Base-by-base conservation (phyloP, 1,139 yeast genomes). In the Wickerhamomyces sp. region DNA sequence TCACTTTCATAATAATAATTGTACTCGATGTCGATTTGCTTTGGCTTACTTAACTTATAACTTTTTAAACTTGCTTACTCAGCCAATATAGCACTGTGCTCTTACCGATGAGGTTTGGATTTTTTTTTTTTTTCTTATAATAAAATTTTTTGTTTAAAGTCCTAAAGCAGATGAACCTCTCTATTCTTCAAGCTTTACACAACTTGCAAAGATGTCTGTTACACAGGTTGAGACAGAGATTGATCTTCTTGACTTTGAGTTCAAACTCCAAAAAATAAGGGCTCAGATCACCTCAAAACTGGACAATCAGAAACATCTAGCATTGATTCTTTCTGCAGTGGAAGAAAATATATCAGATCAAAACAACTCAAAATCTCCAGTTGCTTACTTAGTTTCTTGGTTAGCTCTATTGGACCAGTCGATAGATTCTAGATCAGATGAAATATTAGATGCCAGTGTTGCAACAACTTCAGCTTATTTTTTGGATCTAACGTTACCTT, bases 341-440 rank as follows among this genome's bases (percentile, higher is more conserved):
- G 98, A 92, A 60, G 96, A 88, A 52, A 87, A 86, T 51, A 72
- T 92, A 39, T 73, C 74, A n/a, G 90, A 84, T 48, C 90, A 85
- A 56, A 72, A 77, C 38, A 77, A 79, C 44, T 74, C 60, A 55
- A 72, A 63, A 37, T 66, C 73, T 15, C 75, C 86, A 26, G 81
- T 85, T 14, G 83, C 90, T 3, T 92, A 92, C 61, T 81, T 89
- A 55, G 81, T 89, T 14, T 85, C 97, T 0, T 83, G 92, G 51
- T 66, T 90, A 47, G 76, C 96, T 2, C 67, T 92, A 31, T 67
- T 92, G 44, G 95, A 87, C 46, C 95, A 88, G 59, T 74, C 89
- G 29, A 73, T 86, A 37, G 63, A 68, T 39, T 66, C 66, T 29
- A 60, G 65, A 36, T 70, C 73, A 16, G 81, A 78, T 35, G 67